These are phyloP conservation scores for Flaveria trinervia DNA, from an alignment of 129 eudicot genomes.

Conservation along the genomic window DNA sequence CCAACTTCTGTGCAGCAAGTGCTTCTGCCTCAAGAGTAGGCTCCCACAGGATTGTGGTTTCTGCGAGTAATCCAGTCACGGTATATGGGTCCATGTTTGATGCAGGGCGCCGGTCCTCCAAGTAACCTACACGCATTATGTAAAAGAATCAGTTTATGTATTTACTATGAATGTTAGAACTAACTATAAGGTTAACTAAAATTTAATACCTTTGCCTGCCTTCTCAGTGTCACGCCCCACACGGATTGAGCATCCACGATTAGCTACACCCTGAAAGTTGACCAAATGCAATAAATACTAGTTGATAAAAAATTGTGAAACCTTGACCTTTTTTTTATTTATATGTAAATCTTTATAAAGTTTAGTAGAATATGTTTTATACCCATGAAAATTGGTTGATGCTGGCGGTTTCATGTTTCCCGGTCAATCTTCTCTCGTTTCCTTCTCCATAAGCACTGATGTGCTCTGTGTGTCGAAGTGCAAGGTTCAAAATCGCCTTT, in stretches of 20 bases:
- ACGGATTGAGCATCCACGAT: conserved; percentile 98
- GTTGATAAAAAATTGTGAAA: background rate
- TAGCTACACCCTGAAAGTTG: conserved; percentile 87
- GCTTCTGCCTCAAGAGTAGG: conserved; percentile 97
- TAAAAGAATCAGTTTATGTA: background rate
- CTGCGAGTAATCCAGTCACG: conserved; percentile 90
- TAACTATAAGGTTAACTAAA: background rate
- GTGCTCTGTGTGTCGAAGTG: conserved; percentile 90
- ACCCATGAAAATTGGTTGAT: conserved; percentile 92
- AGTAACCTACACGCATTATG: conserved; percentile 51
- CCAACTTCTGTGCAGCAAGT: conserved; percentile 95
- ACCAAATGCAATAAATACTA: background rate
- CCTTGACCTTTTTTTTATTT: background rate
- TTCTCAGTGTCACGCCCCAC: conserved; percentile 99
- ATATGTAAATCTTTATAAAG: background rate
- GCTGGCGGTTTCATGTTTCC: conserved; percentile 97
- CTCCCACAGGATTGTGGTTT: conserved; percentile 92
- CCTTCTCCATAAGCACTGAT: conserved; percentile 98
- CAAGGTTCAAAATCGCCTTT: conserved; percentile 86
- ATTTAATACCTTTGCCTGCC: conserved; percentile 77
- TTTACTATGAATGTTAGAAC: background rate
- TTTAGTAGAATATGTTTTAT: conserved; percentile 7
- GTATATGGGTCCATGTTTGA: conserved; percentile 99
- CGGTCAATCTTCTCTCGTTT: conserved; percentile 91
- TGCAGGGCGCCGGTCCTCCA: conserved; percentile 99